A percentile compares a stretch with the other conserved stretches of the same genome.
These are phyloP conservation scores for Teratosphaeria epicoccoides DNA, from an alignment of 2,329 filamentous ascomycete genomes.

Conservation along the genomic window DNA sequence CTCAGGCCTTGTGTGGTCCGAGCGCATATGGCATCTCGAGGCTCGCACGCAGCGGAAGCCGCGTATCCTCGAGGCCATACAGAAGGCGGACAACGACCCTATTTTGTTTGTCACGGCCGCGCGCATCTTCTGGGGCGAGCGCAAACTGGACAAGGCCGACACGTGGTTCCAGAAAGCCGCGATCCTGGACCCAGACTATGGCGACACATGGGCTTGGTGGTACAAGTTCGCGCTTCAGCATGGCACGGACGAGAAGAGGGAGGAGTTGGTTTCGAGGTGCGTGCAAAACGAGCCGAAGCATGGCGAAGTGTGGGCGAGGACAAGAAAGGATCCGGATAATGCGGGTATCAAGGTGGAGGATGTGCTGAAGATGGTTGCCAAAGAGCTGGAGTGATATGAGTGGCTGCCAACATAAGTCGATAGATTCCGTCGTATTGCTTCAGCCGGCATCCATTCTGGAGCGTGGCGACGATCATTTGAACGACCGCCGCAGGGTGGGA, in stretches of 20 bases:
- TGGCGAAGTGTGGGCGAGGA: slow-evolving; percentile 79
- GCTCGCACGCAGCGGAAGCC: slow-evolving; percentile 85
- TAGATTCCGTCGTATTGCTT: too few relatives aligned
- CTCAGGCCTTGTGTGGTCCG: slow-evolving; percentile 79
- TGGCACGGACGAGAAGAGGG: slow-evolving; percentile 85
- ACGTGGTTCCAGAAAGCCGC: slow-evolving; percentile 97
- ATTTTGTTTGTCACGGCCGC: slow-evolving; percentile 83
- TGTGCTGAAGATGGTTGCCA: slow-evolving; percentile 68
- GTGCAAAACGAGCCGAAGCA: slow-evolving; percentile 76
- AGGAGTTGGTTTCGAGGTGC: slow-evolving; percentile 73
- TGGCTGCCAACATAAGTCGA: too few relatives aligned
- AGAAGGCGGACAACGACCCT: slow-evolving; percentile 89
- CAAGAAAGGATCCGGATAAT: slow-evolving; percentile 79
- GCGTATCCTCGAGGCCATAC: slow-evolving; percentile 84
- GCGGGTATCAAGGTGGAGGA: slow-evolving; percentile 66
- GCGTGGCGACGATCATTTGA: slow-evolving; percentile 93
- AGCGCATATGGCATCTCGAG: slow-evolving; percentile 93
- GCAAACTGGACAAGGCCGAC: slow-evolving; percentile 83
- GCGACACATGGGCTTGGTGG: slow-evolving; percentile 98
- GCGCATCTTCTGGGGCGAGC: slow-evolving; percentile 90
- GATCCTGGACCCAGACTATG: slow-evolving; percentile 71
- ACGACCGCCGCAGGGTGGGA: slow-evolving; percentile 79
- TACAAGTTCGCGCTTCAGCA: slow-evolving; percentile 87
- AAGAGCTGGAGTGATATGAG: slow-evolving; percentile 36
- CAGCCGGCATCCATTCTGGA: too few relatives aligned